A percentile compares a stretch with the other conserved stretches of the same genome.
Evolutionary conservation across 306 rosid genomes (phyloP).

Genomic region (Vigna mungo): DNA sequence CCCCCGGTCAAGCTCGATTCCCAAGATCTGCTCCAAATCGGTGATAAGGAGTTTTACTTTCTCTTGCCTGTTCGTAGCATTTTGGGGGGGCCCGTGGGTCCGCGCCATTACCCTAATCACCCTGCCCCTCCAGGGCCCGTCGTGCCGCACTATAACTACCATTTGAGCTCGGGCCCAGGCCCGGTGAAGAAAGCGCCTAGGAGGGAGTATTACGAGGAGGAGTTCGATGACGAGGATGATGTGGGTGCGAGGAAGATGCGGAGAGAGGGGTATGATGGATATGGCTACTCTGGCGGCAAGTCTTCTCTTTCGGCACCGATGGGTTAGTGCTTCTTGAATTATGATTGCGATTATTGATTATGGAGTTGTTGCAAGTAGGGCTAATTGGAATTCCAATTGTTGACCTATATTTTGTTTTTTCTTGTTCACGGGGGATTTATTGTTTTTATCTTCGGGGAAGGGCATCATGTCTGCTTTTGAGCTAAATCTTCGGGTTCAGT

Average conservation of each 20-base stretch:
- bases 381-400: background rate
- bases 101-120: conserved; percentile 65
- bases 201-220: conserved; percentile 78
- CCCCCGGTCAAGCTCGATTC: conserved; percentile 95
- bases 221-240: conserved; percentile 77
- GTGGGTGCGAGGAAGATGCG: conserved; percentile 62
- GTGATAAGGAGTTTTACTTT: conserved; percentile 95
- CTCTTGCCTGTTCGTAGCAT: conserved; percentile 82
- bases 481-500: background rate
- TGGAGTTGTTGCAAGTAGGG: background rate
- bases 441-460: background rate
- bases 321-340: conserved; percentile 58
- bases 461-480: background rate
- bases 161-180: conserved; percentile 49
- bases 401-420: background rate
- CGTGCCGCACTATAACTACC: conserved; percentile 62
- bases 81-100: conserved; percentile 56
- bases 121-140: conserved; percentile 28
- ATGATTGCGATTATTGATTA: background rate
- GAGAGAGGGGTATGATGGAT: conserved; percentile 77
- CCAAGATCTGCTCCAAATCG: conserved; percentile 95
- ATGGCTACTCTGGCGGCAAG: conserved; percentile 73
- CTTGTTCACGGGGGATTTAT: conserved; percentile 21
- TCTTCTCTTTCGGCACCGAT: conserved; percentile 58
- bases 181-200: conserved; percentile 61